Percentiles rank a stretch among this genome's conserved stretches.
Conservation (phyloP, 2,329 filamentous ascomycete species). For the Fusarium graminum region DNA sequence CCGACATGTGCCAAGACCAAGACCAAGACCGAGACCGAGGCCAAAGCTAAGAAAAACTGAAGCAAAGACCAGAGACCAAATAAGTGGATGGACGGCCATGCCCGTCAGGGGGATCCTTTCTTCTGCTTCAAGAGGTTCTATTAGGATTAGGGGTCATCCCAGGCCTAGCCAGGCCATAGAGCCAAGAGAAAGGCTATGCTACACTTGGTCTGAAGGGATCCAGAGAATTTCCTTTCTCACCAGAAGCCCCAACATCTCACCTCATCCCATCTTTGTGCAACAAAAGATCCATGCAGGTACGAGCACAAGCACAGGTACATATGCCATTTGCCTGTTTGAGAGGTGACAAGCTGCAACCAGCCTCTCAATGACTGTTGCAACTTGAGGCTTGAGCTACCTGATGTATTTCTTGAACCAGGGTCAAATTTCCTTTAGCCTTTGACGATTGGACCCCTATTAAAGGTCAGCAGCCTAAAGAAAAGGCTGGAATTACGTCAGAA, state of each 20-base stretch:
- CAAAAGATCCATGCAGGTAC: conserved; percentile 33
- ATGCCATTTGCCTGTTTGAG: conserved; percentile 15
- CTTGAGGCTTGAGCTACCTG: conserved; percentile 26
- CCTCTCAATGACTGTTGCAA: conserved; percentile 20
- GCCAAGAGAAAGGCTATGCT: conserved; percentile 27
- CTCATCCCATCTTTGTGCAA: conserved; percentile 35
- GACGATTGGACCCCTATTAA: conserved; percentile 21
- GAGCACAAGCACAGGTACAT: conserved; percentile 1
- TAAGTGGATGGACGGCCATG: neutral
- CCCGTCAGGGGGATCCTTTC: conserved; percentile 13
- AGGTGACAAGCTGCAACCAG: conserved; percentile 36
- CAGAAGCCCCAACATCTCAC: neutral
- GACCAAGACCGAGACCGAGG: neutral
- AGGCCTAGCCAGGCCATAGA: neutral
- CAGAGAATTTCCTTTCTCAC: conserved; percentile 11
- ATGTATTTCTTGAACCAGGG: neutral
- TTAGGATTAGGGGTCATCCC: conserved; percentile 17
- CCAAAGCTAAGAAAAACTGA: neutral
- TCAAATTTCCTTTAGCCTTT: neutral
- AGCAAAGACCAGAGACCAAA: conserved; percentile 21
- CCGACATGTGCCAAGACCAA: conserved; percentile 1
- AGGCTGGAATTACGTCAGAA: conserved; percentile 37
- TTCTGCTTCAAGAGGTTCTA: conserved; percentile 7
- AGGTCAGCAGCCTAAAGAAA: neutral
- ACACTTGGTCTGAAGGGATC: conserved; percentile 19